Evolutionary conservation across 495 filamentous ascomycete species (phyloP), one percentile per base, ranked within the genome.

Genomic region (Cryomyces minteri): DNA sequence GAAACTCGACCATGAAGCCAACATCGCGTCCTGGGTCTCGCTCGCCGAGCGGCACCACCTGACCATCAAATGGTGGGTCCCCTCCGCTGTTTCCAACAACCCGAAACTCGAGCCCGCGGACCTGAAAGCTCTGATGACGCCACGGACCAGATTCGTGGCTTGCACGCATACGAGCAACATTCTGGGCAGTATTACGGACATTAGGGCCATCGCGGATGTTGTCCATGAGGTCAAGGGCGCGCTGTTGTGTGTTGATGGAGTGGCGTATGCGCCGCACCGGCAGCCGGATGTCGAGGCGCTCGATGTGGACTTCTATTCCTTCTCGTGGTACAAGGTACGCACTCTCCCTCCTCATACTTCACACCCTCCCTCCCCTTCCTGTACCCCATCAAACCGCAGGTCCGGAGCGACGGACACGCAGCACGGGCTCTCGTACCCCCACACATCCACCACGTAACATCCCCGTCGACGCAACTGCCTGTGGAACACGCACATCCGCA

Each of bases 91-190:
- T 9, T n/a, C 10, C 5, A 25, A 37, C 43, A 74, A 76, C 56
- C 71, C 74, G 6, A 60, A 67, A 25, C 73, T 83, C 31, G 66
- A 66, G 8, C 54, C 69, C 11, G 60, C 61, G 0, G 65, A 70
- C 43, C 64, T 84, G 31, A 58, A 63, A 40, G 50, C 63, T 0
- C 63, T 85, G 10, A 62, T 85, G 4, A 69, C 66, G 0, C 46
- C 64, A 4, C 71, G 68, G 56, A 84, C 79, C 5, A 66, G 71
- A 31, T 63, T 85, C 4, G 77, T 84, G 1, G 63, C 78, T 2
- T 81, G 72, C 57, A 82, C 79, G 0, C 80, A 86, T 57, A 68
- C 70, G 1, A 71, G 66, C 39, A 86, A 86, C 53, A 73, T 86
- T 44, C 68, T 84, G 0, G 82, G 82, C 4, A 77, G 66, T 9